Base-by-base conservation (phyloP, 306 rosid genomes). In the Dalbergia oliveri region DNA sequence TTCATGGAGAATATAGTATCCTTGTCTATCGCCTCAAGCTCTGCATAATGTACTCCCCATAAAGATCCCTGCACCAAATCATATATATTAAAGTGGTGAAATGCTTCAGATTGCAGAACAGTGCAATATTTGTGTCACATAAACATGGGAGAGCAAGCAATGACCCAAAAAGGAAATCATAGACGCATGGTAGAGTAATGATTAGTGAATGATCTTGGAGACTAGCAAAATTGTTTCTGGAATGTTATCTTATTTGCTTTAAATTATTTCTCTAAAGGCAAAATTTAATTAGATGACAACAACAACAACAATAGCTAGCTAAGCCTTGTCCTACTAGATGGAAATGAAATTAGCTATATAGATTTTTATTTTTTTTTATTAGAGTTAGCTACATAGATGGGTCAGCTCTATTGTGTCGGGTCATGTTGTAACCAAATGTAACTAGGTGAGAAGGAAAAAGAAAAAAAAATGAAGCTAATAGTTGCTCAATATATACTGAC, bases 61-160 rank as follows among this genome's bases (percentile, higher is more conserved):
- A 94, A 39, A 94, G 99, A 84, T 95, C 97, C 99, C 99, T 95
- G 93, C 90, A 89, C 61, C 84, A 85, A 79, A 80, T 51, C 67
- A 79, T 4, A 83, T 43, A 44, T 51, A 78, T 69, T 63, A 23
- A 11, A 82, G 44, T 33, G n/a, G 33, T 51, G 44, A n/a, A 82
- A 49, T 59, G 21, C 71, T 50, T 57, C 11, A 70, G 51, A 45
- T 53, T 73, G 13, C 45, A 63, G 51, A 63, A 37, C 16, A 31
- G 5, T 64, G 23, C 61, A 54, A 45, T 33, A 11, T 73, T 54
- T 21, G 4, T 76, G 59, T 49, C 15, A 66, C 47, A 72, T 63
- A 18, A 60, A 58, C 31, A 51, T 45, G 35, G 35, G 35, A 56
- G 69, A 74, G 34, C 26, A 74, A 70, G 31, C 31, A 26, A 26